Evolutionary conservation across 2,329 filamentous ascomycete species (phyloP), one percentile per base, ranked within the genome.

Genomic region (Neonectria neomacrospora): DNA sequence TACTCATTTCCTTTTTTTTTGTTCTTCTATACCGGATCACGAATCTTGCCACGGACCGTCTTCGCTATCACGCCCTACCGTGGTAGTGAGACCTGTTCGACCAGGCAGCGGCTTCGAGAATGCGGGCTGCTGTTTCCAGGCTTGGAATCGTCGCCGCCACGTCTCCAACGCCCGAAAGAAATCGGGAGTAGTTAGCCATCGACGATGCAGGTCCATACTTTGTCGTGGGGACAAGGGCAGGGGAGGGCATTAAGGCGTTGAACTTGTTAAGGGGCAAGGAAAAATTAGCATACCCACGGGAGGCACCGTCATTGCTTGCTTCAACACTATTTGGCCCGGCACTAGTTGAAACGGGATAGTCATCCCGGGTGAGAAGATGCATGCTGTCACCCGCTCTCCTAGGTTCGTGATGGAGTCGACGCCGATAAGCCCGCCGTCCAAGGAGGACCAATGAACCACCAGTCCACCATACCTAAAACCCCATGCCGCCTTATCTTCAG

Each of bases 21-120:
- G n/a, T n/a, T n/a, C n/a, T n/a, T n/a, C n/a, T n/a, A n/a, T 55
- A 58, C 58, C 45, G 52, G 44, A 50, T 44, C 55, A 66, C 56
- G 55, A 42, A 30, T 51, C 23, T 41, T 26, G 45, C 30, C 22
- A 53, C 30, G 5, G 59, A 50, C 57, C 34, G 55, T 18, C 7
- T 4, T 41, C 37, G n/a, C 37, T 61, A 53, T 47, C 58, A 62
- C 41, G 48, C 32, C 32, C 52, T 47, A 28, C 26, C 34, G 41
- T n/a, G 28, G 32, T 47, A 50, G 54, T 67, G 62, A 64, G 63
- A 68, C 61, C 58, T 42, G 32, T 37, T 61, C 44, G 58, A 65
- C 41, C 65, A 64, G 65, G 47, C 45, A 47, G 52, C 50, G 34
- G 41, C 58, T 52, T 63, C 28, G 34, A 64, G 58, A 64, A 51